These are phyloP conservation scores for Eremothecium cymbalariae DNA, from an alignment of 1,139 yeast genomes.

Conservation along the genomic window DNA sequence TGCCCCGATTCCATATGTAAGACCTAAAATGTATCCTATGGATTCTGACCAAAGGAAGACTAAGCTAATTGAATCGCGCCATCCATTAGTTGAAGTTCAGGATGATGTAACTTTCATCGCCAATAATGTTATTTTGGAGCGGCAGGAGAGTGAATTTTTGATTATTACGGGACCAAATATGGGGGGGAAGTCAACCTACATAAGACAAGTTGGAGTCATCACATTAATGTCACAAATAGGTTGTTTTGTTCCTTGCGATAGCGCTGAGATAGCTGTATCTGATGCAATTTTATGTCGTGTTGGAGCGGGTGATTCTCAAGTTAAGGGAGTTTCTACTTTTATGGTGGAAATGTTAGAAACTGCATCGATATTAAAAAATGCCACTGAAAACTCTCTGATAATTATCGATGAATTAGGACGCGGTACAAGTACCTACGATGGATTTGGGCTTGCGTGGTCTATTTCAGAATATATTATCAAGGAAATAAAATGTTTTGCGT, in stretches of 20 bases:
- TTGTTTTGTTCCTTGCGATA: slow-evolving; percentile 72
- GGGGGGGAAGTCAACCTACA: slow-evolving; percentile 97
- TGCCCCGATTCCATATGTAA: slow-evolving; percentile 75
- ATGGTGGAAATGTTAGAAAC: slow-evolving; percentile 99
- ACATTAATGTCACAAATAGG: slow-evolving; percentile 90
- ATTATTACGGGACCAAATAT: slow-evolving; percentile 96
- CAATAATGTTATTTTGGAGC: slow-evolving; percentile 60
- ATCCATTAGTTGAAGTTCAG: slow-evolving; percentile 89
- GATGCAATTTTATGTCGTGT: slow-evolving; percentile 93
- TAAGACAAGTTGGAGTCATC: slow-evolving; percentile 84
- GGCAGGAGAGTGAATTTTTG: slow-evolving; percentile 53
- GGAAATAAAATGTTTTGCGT: slow-evolving; percentile 63
- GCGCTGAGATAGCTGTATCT: slow-evolving; percentile 70
- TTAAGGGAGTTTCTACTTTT: slow-evolving; percentile 92
- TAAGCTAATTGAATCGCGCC: slow-evolving; percentile 65
- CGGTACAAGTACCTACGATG: slow-evolving; percentile 96
- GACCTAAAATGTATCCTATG: slow-evolving; percentile 58
- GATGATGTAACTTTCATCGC: slow-evolving; percentile 83
- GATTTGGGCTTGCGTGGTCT: slow-evolving; percentile 96
- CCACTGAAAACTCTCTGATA: slow-evolving; percentile 74
- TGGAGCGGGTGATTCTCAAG: slow-evolving; percentile 97
- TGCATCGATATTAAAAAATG: slow-evolving; percentile 80
- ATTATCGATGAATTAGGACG: slow-evolving; percentile 94
- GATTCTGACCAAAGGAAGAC: slow-evolving; percentile 44
- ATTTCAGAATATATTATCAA: slow-evolving; percentile 78